Evolutionary conservation across 1,139 yeast genomes (phyloP), one percentile per base, ranked within the genome.

Genomic region (Suhomyces chickasaworum): DNA sequence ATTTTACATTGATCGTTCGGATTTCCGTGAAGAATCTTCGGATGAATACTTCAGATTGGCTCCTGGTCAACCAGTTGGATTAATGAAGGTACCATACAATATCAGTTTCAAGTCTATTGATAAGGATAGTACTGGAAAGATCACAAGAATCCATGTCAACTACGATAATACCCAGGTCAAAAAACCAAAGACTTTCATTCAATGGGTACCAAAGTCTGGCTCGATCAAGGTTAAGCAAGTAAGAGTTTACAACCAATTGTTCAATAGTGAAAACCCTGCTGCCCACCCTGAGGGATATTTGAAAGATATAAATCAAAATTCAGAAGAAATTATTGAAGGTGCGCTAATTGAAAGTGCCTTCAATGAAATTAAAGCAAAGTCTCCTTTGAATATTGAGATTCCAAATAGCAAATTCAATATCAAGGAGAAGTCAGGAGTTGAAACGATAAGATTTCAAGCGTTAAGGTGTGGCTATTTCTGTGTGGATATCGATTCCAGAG

Each of bases 401-500:
- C 80, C 84, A 13, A 79, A 81, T 48, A 85, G 86, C 51, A 84
- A 84, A 53, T 86, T 86, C 63, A 81, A 83, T 61, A 86, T 86
- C 54, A 75, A 74, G 56, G 95, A 88, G 64, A 68, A 66, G 45
- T 64, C 64, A 40, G 79, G 78, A 22, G 84, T 87, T 30, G 95
- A 93, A 65, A 82, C 95, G n/a, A 88, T 89, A 31, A 81, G 99
- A 65, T 95, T 95, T 89, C 99, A 95, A 73, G 99, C 97, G 25
- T 80, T 95, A 67, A 85, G 99, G 71, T 93, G 89, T 43, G 99
- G 99, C 21, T 93, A 93, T 69, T 95, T 91, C 80, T 86, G 97
- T 64, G 70, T 89, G 66, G 99, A 95, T 64, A 81, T 79, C 59
- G 98, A 93, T 54, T 73, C 89, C 46, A 72, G 75, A 6, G 75